Evolutionary conservation across 352 stramenopile species (phyloP).

Genomic region (Pythium diclinum): DNA sequence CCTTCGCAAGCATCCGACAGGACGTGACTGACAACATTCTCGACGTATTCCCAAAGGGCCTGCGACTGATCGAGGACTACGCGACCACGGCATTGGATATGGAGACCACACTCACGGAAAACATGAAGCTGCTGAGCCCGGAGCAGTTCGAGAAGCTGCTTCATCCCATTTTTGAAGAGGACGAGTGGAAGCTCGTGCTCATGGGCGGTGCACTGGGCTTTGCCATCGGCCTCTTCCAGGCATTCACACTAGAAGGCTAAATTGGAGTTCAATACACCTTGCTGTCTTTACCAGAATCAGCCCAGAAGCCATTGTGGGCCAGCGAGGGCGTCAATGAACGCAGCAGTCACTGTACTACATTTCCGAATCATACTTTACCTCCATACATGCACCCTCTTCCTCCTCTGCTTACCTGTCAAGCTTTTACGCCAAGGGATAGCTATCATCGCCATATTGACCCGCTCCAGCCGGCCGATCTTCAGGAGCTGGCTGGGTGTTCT

Average conservation of each 20-base stretch:
- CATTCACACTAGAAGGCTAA: slow-evolving; percentile 32
- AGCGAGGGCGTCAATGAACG: too few species aligned
- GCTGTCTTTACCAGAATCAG: too few species aligned
- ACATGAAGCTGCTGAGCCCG: slow-evolving; percentile 88
- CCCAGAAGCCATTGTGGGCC: too few species aligned
- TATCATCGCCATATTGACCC: not conserved
- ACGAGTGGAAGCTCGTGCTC: slow-evolving; percentile 98
- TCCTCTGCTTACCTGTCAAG: too few species aligned
- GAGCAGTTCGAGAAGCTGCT: slow-evolving; percentile 95
- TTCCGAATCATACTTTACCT: too few species aligned
- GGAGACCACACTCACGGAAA: slow-evolving; percentile 87
- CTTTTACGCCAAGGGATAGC: too few species aligned
- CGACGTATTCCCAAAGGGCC: slow-evolving; percentile 77
- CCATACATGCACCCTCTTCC: too few species aligned
- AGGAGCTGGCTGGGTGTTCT: not conserved
- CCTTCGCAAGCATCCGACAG: slow-evolving; percentile 83
- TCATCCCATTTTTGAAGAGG: slow-evolving; percentile 98
- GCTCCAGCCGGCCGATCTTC: not conserved
- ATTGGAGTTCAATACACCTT: too few species aligned
- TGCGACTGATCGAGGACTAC: slow-evolving; percentile 92
- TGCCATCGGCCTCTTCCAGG: slow-evolving; percentile 90
- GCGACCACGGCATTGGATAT: slow-evolving; percentile 91
- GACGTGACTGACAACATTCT: slow-evolving; percentile 88
- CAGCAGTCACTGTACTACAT: too few species aligned
- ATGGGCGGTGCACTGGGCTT: slow-evolving; percentile 94